phyloP scores from a whole-genome alignment of 805 yeast species.

The Teunomyces gatunensis region DNA sequence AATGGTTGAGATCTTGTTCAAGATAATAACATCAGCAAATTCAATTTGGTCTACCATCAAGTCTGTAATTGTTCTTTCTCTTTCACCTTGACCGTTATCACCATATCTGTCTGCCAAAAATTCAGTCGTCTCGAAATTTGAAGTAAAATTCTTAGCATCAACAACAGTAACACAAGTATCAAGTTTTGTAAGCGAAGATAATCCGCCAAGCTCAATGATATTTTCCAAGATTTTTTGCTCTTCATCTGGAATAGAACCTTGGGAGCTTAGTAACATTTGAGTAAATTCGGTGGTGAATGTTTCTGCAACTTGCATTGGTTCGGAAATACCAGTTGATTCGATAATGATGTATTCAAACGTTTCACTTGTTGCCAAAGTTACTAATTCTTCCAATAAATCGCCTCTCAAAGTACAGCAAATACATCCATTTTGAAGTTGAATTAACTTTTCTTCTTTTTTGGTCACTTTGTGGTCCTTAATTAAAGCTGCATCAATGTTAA shows the following conservation, averaged over 20 bases:
- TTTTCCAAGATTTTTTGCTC: slow-evolving; percentile 18
- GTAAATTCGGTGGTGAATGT: slow-evolving; percentile 45
- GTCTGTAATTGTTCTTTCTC: slow-evolving; percentile 45
- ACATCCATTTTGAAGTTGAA: slow-evolving; percentile 48
- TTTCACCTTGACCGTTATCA: slow-evolving; percentile 37
- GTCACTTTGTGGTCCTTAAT: slow-evolving; percentile 38
- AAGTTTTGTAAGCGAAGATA: slow-evolving; percentile 35
- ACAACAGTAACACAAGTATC: slow-evolving; percentile 49
- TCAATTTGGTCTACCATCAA: slow-evolving; percentile 47
- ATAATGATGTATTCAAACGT: slow-evolving; percentile 43
- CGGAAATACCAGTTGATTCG: slow-evolving; percentile 48
- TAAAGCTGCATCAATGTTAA: slow-evolving; percentile 44
- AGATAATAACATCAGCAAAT: slow-evolving; percentile 43
- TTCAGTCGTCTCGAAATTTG: slow-evolving; percentile 44
- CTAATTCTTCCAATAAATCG: slow-evolving; percentile 44
- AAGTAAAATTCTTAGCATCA: slow-evolving; percentile 40
- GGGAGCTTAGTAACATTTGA: slow-evolving; percentile 26
- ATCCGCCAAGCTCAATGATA: slow-evolving; percentile 38
- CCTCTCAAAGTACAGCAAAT: slow-evolving; percentile 49
- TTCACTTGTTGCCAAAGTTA: slow-evolving; percentile 30
- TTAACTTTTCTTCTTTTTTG: slow-evolving; percentile 41
- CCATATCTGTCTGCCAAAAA: slow-evolving; percentile 41
- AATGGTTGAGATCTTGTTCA: slow-evolving; percentile 36
- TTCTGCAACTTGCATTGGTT: slow-evolving; percentile 52
- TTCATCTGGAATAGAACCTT: slow-evolving; percentile 15